phyloP scores from a whole-genome alignment of 2,329 filamentous ascomycete genomes.

The Phialophora expanda region DNA sequence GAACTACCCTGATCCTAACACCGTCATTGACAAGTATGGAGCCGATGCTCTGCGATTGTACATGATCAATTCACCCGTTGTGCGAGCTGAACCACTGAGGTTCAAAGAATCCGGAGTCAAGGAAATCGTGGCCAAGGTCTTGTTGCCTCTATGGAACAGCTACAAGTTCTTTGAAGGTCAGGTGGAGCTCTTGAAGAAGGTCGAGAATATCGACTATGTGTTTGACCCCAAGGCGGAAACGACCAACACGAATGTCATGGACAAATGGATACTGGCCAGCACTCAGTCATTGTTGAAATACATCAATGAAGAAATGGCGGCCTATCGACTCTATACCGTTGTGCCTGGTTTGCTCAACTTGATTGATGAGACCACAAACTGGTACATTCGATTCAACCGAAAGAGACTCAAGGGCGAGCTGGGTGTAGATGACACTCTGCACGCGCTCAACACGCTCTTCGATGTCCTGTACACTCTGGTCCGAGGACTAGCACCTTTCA shows the following conservation, averaged over 20 bases:
- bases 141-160: constrained; percentile 87
- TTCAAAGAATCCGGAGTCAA: constrained; percentile 88
- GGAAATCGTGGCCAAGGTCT: constrained; percentile 84
- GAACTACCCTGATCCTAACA: constrained; percentile 82
- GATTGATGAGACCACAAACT: constrained; percentile 89
- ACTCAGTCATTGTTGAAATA: constrained; percentile 84
- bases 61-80: constrained; percentile 88
- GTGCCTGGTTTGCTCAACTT: constrained; percentile 77
- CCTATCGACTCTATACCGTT: constrained; percentile 79
- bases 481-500: constrained; percentile 89
- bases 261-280: constrained; percentile 86
- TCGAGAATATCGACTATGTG: constrained; percentile 72
- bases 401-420: constrained; percentile 85
- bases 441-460: constrained; percentile 91
- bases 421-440: constrained; percentile 81
- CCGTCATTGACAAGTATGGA: constrained; percentile 81
- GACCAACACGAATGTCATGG: constrained; percentile 83
- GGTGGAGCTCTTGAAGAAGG: constrained; percentile 81
- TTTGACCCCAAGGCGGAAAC: constrained; percentile 75
- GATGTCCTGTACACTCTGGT: constrained; percentile 90
- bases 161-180: constrained; percentile 92
- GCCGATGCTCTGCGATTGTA: constrained; percentile 90
- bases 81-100: constrained; percentile 79
- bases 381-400: constrained; percentile 91
- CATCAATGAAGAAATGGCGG: constrained; percentile 84